These are phyloP conservation scores for Rhytidhysteron rufulum DNA, from an alignment of 2,329 filamentous ascomycete genomes.

Conservation along the genomic window DNA sequence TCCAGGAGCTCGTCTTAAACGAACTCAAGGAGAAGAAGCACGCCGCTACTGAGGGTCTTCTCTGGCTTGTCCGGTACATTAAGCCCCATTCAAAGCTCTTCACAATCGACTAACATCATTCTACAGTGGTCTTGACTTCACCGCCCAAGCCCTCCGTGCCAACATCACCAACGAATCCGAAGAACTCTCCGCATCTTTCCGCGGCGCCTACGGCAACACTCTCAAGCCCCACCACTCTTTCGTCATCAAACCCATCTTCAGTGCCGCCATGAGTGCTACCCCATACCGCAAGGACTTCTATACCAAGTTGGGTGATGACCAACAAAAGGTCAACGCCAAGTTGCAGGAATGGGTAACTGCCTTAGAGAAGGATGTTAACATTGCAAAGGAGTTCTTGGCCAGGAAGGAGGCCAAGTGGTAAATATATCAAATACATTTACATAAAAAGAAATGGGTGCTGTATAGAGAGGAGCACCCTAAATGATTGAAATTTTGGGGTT, in stretches of 20 bases:
- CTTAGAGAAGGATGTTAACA: slow-evolving; percentile 72
- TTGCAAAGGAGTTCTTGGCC: slow-evolving; percentile 63
- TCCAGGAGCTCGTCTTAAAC: slow-evolving; percentile 81
- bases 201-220: slow-evolving; percentile 75
- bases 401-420: slow-evolving; percentile 10
- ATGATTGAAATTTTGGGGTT: no score
- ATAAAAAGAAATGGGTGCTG: no score
- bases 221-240: slow-evolving; percentile 91
- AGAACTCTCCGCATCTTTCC: slow-evolving; percentile 85
- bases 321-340: slow-evolving; percentile 58
- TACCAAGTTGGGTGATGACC: slow-evolving; percentile 70
- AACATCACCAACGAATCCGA: slow-evolving; percentile 66
- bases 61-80: slow-evolving; percentile 82
- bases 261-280: slow-evolving; percentile 84
- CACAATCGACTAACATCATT: slow-evolving; percentile 1
- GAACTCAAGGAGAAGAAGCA: slow-evolving; percentile 91
- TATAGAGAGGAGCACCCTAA: no score
- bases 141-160: slow-evolving; percentile 73
- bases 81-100: slow-evolving; percentile 5
- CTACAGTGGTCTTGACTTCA: slow-evolving; percentile 88
- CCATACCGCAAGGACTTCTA: slow-evolving; percentile 96
- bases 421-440: no score
- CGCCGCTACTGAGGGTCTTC: slow-evolving; percentile 78
- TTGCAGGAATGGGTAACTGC: slow-evolving; percentile 70
- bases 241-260: slow-evolving; percentile 87